phyloP scores from a whole-genome alignment of 1,284 basidiomycete genomes.

The Tylopilus sp. region DNA sequence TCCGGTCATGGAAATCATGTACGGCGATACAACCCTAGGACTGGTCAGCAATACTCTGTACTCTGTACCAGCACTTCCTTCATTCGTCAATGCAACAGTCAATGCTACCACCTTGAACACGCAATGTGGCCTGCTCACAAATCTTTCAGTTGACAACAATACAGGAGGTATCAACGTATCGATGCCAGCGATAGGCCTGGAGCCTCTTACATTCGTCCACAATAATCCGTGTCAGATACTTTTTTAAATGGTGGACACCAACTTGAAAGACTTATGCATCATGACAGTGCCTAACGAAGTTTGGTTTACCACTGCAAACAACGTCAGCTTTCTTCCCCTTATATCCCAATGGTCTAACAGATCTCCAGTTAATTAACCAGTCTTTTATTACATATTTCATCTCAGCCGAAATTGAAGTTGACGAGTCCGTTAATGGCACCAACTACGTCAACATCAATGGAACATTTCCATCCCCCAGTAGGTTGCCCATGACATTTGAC shows the following conservation, averaged over 20 bases:
- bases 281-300: no score
- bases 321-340: no score
- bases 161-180: no score
- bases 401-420: neutral
- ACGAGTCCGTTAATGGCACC: neutral
- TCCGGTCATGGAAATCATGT: neutral
- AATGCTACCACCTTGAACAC: constrained; percentile 1
- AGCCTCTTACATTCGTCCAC: no score
- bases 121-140: no score
- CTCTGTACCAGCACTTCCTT: neutral
- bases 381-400: neutral
- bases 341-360: no score
- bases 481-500: neutral
- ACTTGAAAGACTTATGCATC: no score
- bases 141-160: neutral
- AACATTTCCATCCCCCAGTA: neutral
- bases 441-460: neutral
- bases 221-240: no score
- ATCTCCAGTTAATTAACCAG: no score
- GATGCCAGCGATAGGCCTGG: neutral
- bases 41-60: neutral
- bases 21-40: neutral
- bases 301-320: no score
- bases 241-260: no score
- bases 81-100: neutral